A percentile compares a stretch with the other conserved stretches of the same genome.
phyloP scores from a whole-genome alignment of 371 early-diverging fungal genomes.

The Mortierella sp. region DNA sequence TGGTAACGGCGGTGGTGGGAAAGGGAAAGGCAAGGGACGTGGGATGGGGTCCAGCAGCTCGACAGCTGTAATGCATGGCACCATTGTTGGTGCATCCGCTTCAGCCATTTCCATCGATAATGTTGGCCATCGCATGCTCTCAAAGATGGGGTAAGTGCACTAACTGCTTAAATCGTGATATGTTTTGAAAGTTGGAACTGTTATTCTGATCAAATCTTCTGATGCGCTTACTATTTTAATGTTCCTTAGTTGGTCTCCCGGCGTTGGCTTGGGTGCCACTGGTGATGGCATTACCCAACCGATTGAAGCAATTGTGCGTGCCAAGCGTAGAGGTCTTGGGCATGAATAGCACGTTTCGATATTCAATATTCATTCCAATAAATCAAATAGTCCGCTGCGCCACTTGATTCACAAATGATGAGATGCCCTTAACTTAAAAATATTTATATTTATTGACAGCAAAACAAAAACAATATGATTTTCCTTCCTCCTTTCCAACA shows the following conservation, averaged over 20 bases:
- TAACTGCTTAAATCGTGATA: too few species aligned
- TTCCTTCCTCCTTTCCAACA: background rate
- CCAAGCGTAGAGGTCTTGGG: constrained; percentile 83
- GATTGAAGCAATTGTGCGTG: constrained; percentile 87
- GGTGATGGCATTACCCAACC: constrained; percentile 87
- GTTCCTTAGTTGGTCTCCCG: constrained; percentile 76
- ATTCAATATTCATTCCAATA: background rate
- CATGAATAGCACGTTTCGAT: constrained; percentile 52
- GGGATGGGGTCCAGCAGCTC: constrained; percentile 7
- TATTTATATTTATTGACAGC: background rate
- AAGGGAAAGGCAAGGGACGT: constrained; percentile 27
- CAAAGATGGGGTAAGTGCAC: constrained; percentile 79
- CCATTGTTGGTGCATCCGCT: constrained; percentile 77
- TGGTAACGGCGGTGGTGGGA: constrained; percentile 11
- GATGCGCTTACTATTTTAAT: background rate
- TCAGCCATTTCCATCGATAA: constrained; percentile 76
- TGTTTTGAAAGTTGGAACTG: background rate
- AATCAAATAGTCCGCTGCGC: background rate
- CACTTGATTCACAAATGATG: background rate
- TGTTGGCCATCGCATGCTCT: constrained; percentile 84
- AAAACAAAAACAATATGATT: too few species aligned
- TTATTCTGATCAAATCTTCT: background rate
- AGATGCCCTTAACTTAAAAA: background rate
- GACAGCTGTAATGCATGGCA: constrained; percentile 60
- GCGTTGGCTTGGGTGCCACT: constrained; percentile 83